phyloP scores from a whole-genome alignment of 208 protist genomes.

The Trypanosoma congolense region DNA sequence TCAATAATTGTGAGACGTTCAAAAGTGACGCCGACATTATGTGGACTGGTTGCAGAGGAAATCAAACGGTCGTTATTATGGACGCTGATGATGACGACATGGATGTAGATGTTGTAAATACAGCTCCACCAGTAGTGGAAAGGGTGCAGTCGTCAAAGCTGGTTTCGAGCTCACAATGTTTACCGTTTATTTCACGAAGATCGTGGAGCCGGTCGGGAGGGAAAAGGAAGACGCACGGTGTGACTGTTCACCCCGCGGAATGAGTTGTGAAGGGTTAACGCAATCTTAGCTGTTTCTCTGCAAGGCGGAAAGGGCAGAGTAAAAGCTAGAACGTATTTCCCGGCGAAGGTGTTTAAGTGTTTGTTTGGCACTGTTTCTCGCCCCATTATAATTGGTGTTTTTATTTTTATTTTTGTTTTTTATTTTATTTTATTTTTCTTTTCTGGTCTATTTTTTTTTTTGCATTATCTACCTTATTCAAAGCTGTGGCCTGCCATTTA shows the following conservation, averaged over 20 bases:
- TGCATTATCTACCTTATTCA: too few relatives aligned
- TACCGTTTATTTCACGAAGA: neutral
- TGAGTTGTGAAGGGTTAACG: neutral
- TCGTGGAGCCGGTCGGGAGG: neutral
- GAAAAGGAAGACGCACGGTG: neutral
- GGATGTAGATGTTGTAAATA: neutral
- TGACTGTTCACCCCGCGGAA: neutral
- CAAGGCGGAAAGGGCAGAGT: too few relatives aligned
- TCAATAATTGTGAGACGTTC: too few relatives aligned
- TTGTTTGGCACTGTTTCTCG: too few relatives aligned
- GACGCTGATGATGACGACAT: neutral
- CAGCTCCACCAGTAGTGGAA: neutral
- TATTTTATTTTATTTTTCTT: too few relatives aligned
- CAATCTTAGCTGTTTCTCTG: neutral
- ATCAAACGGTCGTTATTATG: neutral
- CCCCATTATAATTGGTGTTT: too few relatives aligned
- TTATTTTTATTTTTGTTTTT: too few relatives aligned
- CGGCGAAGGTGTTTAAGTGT: too few relatives aligned
- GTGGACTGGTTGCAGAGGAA: neutral
- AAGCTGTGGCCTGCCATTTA: too few relatives aligned
- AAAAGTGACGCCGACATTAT: neutral
- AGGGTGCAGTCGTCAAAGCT: neutral
- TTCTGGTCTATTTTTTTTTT: too few relatives aligned
- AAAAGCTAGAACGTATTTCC: too few relatives aligned
- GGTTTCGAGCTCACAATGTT: neutral